Conservation (phyloP, 2,329 filamentous ascomycete genomes). For the Cercospora nicotianae region DNA sequence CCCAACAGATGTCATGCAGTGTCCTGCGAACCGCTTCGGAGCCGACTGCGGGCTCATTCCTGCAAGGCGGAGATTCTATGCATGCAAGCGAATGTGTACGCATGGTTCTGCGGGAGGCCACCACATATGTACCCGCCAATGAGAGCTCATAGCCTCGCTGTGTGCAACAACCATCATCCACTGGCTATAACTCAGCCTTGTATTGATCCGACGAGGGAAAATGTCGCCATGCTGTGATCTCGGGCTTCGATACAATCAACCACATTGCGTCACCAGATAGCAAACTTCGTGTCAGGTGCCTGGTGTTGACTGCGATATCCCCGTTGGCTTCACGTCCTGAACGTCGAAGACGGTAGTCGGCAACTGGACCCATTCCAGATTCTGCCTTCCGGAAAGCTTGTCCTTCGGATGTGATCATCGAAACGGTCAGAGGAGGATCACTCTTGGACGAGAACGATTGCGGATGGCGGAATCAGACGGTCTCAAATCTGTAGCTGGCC, state of each 20-base stretch:
- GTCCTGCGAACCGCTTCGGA: slow-evolving; percentile 2
- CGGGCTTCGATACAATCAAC: neutral
- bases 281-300: neutral
- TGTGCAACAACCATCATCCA: neutral
- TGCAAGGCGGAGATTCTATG: neutral
- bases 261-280: neutral
- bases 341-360: neutral
- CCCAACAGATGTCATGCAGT: neutral
- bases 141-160: neutral
- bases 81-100: slow-evolving; percentile 3
- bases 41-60: neutral
- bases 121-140: neutral
- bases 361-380: neutral
- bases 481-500: neutral
- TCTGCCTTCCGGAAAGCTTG: neutral
- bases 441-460: neutral
- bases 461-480: neutral
- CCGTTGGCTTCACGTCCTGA: neutral
- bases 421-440: neutral
- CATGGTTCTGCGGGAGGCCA: neutral
- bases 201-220: neutral
- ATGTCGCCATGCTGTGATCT: neutral
- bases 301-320: neutral
- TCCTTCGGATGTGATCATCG: neutral
- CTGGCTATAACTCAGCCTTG: neutral